Base-by-base conservation (phyloP, 2,329 filamentous ascomycete species). In the Fusarium foetens region DNA sequence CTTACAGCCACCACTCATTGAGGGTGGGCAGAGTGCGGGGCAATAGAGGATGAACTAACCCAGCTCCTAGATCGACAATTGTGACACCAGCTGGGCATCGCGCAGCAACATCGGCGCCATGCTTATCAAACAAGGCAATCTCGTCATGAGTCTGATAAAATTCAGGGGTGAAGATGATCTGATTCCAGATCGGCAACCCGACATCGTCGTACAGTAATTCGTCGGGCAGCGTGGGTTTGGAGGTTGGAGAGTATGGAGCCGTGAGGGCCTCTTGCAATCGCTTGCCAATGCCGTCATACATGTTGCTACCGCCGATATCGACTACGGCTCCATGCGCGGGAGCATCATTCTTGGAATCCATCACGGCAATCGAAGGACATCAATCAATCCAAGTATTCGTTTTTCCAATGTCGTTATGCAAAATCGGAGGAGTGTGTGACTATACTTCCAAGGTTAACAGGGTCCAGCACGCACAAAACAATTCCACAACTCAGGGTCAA, bases 101-200 rank as follows among this genome's bases (percentile, higher is more conserved):
- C 23, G 59, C 59, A n/a, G 79, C 80, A 61, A 84, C 78, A 5
- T 81, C 78, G n/a, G 68, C 57, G 11, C 81, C 81, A 69, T 83
- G 75, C 53, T 71, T 60, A 39, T 81, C 72, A 38, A 84, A 80
- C 5, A 84, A 69, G 12, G 68, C 73, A 25, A 81, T 81, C 74
- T 84, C 83, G 39, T 84, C 82, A 35, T 80, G 78, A 6, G 82
- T 83, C 65, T 84, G 83, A 63, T 84, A 84, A 64, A 83, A 83
- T 43, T 83, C 78, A 3, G 76, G 72, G 1, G 77, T 81, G 67
- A 78, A 81, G 59, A 84, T 84, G 63, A 84, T 83, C 14, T 82
- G 63, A 49, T 82, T 82, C 83, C 83, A 84, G 66, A 83, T 82
- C 10, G 74, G 71, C 52, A 83, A 74, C 3, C 83, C 83, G 9